These are phyloP conservation scores for Penicillium steckii DNA, from an alignment of 495 filamentous ascomycete species.

Conservation along the genomic window DNA sequence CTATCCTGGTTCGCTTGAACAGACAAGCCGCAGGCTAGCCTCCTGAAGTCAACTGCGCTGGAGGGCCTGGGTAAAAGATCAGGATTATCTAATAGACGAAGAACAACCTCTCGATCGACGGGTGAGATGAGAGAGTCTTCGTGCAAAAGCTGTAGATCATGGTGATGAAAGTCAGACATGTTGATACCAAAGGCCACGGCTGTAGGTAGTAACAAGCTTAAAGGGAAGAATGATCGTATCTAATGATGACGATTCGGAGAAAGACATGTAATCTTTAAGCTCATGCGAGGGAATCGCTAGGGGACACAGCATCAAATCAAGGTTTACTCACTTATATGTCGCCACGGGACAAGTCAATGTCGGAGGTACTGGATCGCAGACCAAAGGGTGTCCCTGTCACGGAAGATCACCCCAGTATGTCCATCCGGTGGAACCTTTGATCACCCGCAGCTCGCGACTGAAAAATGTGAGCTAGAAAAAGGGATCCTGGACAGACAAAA, in stretches of 20 bases:
- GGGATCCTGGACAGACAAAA: background rate
- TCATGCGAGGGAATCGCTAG: background rate
- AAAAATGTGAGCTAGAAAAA: background rate
- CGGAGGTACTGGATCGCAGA: slow-evolving; percentile 1
- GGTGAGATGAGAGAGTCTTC: background rate
- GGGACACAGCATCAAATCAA: background rate
- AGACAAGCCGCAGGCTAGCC: background rate
- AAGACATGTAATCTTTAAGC: background rate
- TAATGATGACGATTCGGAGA: background rate
- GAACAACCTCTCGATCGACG: background rate
- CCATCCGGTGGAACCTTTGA: background rate
- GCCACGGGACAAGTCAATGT: background rate
- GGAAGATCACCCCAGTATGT: background rate
- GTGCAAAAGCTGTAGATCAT: background rate
- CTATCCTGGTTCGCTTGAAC: background rate
- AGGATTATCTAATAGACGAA: background rate
- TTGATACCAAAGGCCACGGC: background rate
- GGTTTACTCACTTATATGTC: background rate
- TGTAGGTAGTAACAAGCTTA: background rate
- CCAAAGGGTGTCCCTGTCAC: background rate
- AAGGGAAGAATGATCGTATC: background rate
- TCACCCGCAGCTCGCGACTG: background rate
- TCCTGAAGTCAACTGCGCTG: background rate
- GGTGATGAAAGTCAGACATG: background rate
- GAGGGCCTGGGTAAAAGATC: background rate